Evolutionary conservation across 2,329 filamentous ascomycete species (phyloP).

Genomic region (Dactylellina sp.): DNA sequence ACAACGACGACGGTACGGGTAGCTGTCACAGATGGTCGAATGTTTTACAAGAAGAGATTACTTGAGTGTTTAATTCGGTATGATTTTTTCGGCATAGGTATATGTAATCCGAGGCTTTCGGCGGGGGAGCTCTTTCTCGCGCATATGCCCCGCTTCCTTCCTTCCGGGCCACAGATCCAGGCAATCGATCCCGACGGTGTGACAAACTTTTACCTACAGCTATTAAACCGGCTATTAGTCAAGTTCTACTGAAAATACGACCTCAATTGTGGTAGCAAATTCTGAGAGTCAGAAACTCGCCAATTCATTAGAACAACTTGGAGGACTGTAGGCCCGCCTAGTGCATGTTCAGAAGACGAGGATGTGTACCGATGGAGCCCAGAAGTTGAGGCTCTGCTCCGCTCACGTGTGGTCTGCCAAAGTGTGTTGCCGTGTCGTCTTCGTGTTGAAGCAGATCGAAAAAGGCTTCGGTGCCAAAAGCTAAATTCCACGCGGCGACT

Average conservation of each 20-base stretch:
- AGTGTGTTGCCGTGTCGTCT: constrained; percentile 47
- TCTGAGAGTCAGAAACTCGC: too few relatives aligned
- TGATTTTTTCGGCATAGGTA: constrained; percentile 8
- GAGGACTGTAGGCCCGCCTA: too few relatives aligned
- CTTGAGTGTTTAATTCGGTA: neutral
- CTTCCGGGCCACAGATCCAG: constrained; percentile 27
- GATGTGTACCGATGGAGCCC: neutral
- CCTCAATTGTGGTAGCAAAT: too few relatives aligned
- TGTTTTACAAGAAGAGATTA: constrained; percentile 1
- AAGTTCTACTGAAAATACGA: too few relatives aligned
- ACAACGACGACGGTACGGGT: constrained; percentile 4
- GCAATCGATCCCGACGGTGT: constrained; percentile 31
- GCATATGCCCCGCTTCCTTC: constrained; percentile 40
- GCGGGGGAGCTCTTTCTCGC: constrained; percentile 21
- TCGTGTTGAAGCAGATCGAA: neutral
- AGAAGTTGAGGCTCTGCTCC: constrained; percentile 11
- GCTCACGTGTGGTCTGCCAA: constrained; percentile 4
- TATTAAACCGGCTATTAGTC: neutral
- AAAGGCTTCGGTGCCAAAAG: neutral
- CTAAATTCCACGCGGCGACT: constrained; percentile 22
- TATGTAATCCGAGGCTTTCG: constrained; percentile 4
- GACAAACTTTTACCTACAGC: constrained; percentile 22
- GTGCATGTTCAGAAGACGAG: too few relatives aligned
- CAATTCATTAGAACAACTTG: too few relatives aligned
- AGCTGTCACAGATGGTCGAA: neutral